These are phyloP conservation scores for Colletotrichum liriopes DNA, from an alignment of 2,329 filamentous ascomycete genomes.

Conservation along the genomic window DNA sequence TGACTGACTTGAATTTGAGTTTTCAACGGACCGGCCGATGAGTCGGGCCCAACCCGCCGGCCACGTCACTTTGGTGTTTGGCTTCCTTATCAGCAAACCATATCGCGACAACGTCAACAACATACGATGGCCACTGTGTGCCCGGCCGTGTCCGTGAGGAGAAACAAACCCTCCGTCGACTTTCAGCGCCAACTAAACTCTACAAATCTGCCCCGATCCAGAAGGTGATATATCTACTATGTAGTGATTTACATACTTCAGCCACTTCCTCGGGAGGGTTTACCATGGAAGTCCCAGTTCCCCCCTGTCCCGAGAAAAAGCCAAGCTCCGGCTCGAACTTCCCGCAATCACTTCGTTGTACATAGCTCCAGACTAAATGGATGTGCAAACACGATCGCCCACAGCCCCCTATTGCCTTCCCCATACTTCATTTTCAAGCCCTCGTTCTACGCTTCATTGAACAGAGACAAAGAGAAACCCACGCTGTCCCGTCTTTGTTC, in stretches of 20 bases:
- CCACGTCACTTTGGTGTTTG: background rate
- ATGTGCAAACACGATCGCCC: conserved; percentile 8
- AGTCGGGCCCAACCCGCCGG: background rate
- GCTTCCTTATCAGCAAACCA: background rate
- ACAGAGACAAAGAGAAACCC: conserved; percentile 9
- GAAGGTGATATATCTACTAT: background rate
- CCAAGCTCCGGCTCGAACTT: conserved; percentile 25
- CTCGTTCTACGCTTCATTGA: background rate
- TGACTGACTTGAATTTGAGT: background rate
- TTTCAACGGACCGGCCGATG: conserved; percentile 24
- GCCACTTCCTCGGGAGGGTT: background rate
- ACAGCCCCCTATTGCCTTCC: conserved; percentile 1
- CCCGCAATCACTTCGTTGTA: background rate
- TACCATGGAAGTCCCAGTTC: background rate
- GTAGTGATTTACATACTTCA: background rate
- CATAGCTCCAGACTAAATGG: conserved; percentile 2
- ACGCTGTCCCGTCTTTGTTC: background rate
- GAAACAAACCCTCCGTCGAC: background rate
- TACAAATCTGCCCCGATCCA: background rate
- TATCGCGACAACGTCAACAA: conserved; percentile 13
- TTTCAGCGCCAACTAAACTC: background rate
- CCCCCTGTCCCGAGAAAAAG: conserved; percentile 1
- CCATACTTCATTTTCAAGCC: background rate
- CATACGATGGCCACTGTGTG: conserved; percentile 23
- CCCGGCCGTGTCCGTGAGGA: background rate